Evolutionary conservation across 83 land plant species (phyloP), one percentile per base, ranked within the genome.

Genomic region (Picea abies): DNA sequence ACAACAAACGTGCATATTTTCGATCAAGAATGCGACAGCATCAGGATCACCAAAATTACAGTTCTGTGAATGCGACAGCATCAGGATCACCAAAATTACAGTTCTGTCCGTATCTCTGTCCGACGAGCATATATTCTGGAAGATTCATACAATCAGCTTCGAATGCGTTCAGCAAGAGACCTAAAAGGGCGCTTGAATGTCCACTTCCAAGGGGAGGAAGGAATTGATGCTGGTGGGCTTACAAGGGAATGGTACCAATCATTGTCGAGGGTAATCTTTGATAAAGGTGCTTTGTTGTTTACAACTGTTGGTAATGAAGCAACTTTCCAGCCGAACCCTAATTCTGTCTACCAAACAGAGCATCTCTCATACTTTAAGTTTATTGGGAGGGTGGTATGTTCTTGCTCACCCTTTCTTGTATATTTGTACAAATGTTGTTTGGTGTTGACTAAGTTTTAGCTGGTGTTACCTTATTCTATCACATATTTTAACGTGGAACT

Each of bases 151-250:
- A 98, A 98, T 82, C 99, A 96, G 65, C 86, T 98, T 68, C 90
- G 99, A 10, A 91, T 98, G 99, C 86, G 99, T 10, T 88, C 96
- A 72, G 90, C 99, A 49, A 96, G 95, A 77, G 99, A 98, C 64
- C 84, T 98, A 70, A 98, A 96, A 76, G 99, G 99, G 17, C 90
- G 98, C 64, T 84, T 98, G 64, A 98, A 99, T 81, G 99, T 98
- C 72, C 94, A 96, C 78, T 98, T 98, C 63, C 99, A 98, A 92
- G 99, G 99, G 67, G 99, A 98, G 87, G 99, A 98, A 85, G 99
- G 99, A 17, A 96, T 98, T 83, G 99, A 98, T 92, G 99, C 99
- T 67, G 99, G 99, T 87, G 99, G 99, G 4, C 91, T 98, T 72
- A 96, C 99, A 29, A 92, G 99, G 72, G 99, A 98, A 82, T 98